Base-by-base conservation (phyloP, 352 stramenopile species). In the Phytophthora boehmeriae region DNA sequence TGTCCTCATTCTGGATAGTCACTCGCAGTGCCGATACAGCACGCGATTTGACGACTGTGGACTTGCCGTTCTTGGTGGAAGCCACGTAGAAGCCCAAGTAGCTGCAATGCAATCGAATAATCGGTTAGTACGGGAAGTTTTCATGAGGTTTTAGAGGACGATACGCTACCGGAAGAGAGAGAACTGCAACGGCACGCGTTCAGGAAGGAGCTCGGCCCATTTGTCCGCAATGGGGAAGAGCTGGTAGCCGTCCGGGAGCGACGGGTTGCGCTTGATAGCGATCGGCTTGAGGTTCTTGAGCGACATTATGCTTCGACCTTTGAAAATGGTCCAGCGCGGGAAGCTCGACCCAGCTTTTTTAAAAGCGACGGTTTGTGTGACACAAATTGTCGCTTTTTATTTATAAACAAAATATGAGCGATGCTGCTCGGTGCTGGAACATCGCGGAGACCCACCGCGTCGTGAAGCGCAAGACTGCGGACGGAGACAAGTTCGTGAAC, bases 221-320 rank as follows among this genome's bases (percentile, higher is more conserved):
- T 91, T 74, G 62, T 93, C 84, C 1, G 78, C 71, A 51, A 91
- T 70, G 20, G 84, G 65, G 58, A 79, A 85, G 48, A 93, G 68
- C 59, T 73, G 66, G 62, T 87, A 88, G 56, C 83, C 83, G 42
- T 93, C 81, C 5, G 69, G 39, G 3, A 80, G 51, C 58, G 77
- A 46, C 48, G 65, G 54, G 32, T 76, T 63, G 30, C 71, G 68
- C 49, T 64, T 65, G 53, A 93, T 74, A 36, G 68, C 48, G 56
- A 90, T 74, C 36, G 79, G 81, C 58, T 90, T 89, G 67, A 93
- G 78, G 51, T 76, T 71, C 74, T 93, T 93, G 69, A 93, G 84
- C 54, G 68, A 66, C 68, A 76, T 76, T 22, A 41, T 13, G 25
- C n/a, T 11, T 32, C n/a, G 39, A 48, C 38, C 19, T 59, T 64